phyloP scores from a whole-genome alignment of 1,284 basidiomycete genomes.

The Chalciporus sp. region DNA sequence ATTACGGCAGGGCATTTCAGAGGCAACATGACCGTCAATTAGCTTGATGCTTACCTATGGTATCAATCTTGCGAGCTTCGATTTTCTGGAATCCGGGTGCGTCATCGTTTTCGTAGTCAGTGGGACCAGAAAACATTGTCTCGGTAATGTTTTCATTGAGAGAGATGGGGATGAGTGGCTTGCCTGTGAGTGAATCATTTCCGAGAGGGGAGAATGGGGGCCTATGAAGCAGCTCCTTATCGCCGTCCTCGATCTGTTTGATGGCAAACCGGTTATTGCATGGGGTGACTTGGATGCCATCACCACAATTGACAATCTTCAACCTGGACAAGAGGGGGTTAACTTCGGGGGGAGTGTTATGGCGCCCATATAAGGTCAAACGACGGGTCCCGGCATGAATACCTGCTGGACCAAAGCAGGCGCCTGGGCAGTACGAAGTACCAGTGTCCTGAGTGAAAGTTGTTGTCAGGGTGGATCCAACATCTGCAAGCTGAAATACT shows the following conservation, averaged over 20 bases:
- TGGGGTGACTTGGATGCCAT: conserved; percentile 56
- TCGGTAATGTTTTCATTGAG: conserved; percentile 68
- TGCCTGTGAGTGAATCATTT: conserved; percentile 59
- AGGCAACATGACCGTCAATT: no score
- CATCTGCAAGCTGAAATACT: conserved; percentile 21
- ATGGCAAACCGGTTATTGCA: conserved; percentile 74
- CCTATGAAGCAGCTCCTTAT: conserved; percentile 64
- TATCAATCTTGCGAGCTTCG: no score
- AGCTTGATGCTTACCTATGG: no score
- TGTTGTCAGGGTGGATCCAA: neutral
- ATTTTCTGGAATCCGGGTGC: no score
- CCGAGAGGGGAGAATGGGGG: conserved; percentile 60
- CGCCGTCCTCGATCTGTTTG: conserved; percentile 70
- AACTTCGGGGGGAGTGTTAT: conserved; percentile 72
- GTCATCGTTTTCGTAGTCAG: no score
- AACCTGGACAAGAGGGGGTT: conserved; percentile 64
- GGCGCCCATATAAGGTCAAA: conserved; percentile 71
- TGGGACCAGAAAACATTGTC: no score
- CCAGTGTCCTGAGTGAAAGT: conserved; percentile 58
- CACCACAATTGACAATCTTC: conserved; percentile 72
- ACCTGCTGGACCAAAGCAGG: conserved; percentile 76
- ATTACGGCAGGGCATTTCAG: no score
- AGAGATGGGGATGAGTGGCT: conserved; percentile 55
- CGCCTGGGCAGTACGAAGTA: conserved; percentile 77
- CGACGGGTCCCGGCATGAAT: no score